Base-by-base conservation (phyloP, 805 yeast species). In the Myxozyma melibiosi region DNA sequence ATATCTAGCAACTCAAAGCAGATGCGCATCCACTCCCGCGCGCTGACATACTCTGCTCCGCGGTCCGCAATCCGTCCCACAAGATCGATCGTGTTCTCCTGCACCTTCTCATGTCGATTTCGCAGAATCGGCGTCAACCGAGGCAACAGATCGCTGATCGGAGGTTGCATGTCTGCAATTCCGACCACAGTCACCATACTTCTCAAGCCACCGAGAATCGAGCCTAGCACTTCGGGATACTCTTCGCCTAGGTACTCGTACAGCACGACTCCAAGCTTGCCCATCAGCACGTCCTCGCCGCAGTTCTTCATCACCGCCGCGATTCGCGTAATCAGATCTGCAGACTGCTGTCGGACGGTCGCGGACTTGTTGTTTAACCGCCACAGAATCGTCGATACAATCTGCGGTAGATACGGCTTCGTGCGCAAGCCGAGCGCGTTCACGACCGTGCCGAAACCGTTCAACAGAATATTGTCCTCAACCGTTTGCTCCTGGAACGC, bases 21-120 rank as follows among this genome's bases (percentile, higher is more conserved):
- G 25, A 92, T 88, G 61, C 98, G 78, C 92, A 94, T 89, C 99
- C 99, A 94, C 71, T 94, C 99, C 60, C 89, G 83, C 2, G 96
- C 96, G 35, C 90, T 84, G 14, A 90, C 88, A 53, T 83, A 82
- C 62, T 88, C 95, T 1, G 96, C 84, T 8, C 88, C 91, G 42
- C 82, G 78, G 47, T 79, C 82, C 0, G 98, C 97, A 53, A 92
- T 85, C 49, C 82, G 76, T 1, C 97, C 97, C 25, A 94, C 85
- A 18, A 92, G 74, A 42, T 79, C 82, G 37, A 94, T 86, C 7
- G 91, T 82, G 59, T 84, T 81, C 62, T 88, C 92, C 70, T 90
- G 97, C 1, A 94, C 98, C 62, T 86, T 87, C 62, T 87, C 96
- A 68, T 91, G 94, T 57, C 92, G 77, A 68, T 94, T 94, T 63